Evolutionary conservation across 805 yeast species (phyloP), one percentile per base, ranked within the genome.

Genomic region (Clavispora asparagi): DNA sequence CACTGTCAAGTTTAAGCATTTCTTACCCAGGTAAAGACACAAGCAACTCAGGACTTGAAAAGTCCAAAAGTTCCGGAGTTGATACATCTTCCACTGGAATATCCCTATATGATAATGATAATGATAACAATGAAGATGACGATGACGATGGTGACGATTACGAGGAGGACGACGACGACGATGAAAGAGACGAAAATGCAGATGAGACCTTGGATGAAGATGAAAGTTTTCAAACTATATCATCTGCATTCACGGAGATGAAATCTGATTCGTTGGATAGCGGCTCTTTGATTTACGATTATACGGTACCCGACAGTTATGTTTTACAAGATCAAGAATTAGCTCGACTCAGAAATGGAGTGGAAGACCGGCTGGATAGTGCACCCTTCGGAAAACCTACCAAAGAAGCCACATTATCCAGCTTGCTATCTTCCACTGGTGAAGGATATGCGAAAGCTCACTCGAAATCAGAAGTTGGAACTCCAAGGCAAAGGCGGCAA

Each of bases 241-340:
- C 37, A 9, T 70, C 76, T 2, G 74, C 73, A 12, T 70, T 71
- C 47, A 72, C 75, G 0, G 77, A 71, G 41, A 65, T 70, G 10
- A 76, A 71, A 41, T 62, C 63, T 5, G 72, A 65, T 33, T 68
- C 73, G 2, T 57, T 67, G n/a, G 50, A 64, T 30, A 9, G 45
- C 60, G n/a, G 41, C 64, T 19, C 50, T 58, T 41, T 52, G 43
- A 47, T 55, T 53, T 53, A 55, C 26, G 54, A 55, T 31, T 53
- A 55, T 39, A 47, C 55, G n/a, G 55, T 49, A 5, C 57, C 54
- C 3, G 46, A 55, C 11, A 49, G 52, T 9, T 46, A 49, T 23
- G 46, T 55, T n/a, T 41, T 55, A n/a, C 47, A 42, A 7, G 26
- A 23, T 12, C 37, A 23, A 19, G 39, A 41, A 10, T 11, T 33